These are phyloP conservation scores for Paramyrothecium sp. DNA, from an alignment of 2,329 filamentous ascomycete genomes.

Conservation along the genomic window DNA sequence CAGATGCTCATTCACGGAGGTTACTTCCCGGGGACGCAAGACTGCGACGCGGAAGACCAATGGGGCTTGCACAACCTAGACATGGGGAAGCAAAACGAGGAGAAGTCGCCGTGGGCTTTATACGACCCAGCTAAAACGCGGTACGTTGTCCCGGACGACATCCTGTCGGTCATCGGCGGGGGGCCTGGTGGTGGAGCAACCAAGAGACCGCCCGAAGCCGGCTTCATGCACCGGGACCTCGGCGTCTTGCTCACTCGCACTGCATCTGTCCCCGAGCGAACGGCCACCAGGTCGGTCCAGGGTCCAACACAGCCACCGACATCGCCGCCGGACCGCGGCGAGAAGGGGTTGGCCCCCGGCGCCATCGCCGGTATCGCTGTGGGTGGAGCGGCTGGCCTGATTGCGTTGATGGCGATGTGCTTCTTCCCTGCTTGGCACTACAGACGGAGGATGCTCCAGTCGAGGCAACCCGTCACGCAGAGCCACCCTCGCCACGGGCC, in stretches of 20 bases:
- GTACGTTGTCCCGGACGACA: slow-evolving; percentile 50
- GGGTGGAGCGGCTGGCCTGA: slow-evolving; percentile 28
- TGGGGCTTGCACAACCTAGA: slow-evolving; percentile 59
- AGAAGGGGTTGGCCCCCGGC: slow-evolving; percentile 28
- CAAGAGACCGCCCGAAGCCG: slow-evolving; percentile 42
- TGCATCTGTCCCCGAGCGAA: slow-evolving; percentile 42
- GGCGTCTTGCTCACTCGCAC: slow-evolving; percentile 51
- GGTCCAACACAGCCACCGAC: slow-evolving; percentile 10
- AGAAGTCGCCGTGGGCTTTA: slow-evolving; percentile 47
- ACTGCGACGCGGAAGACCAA: slow-evolving; percentile 49
- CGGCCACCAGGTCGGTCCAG: slow-evolving; percentile 45
- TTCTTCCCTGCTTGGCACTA: slow-evolving; percentile 29
- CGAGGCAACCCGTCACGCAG: slow-evolving; percentile 20
- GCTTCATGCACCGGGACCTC: slow-evolving; percentile 52
- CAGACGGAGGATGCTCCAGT: slow-evolving; percentile 10
- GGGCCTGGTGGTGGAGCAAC: slow-evolving; percentile 51
- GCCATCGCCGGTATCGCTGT: slow-evolving; percentile 44
- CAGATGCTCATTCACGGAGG: slow-evolving; percentile 66
- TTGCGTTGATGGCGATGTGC: slow-evolving; percentile 21
- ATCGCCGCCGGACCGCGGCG: slow-evolving; percentile 1
- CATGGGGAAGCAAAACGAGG: slow-evolving; percentile 46
- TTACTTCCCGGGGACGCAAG: slow-evolving; percentile 45
- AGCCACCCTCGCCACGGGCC: slow-evolving; percentile 19
- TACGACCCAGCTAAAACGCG: slow-evolving; percentile 46
- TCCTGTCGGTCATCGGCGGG: slow-evolving; percentile 50